Evolutionary conservation across 768 basidiomycete genomes (phyloP).

Genomic region (Brasilioporus rufonigricans): DNA sequence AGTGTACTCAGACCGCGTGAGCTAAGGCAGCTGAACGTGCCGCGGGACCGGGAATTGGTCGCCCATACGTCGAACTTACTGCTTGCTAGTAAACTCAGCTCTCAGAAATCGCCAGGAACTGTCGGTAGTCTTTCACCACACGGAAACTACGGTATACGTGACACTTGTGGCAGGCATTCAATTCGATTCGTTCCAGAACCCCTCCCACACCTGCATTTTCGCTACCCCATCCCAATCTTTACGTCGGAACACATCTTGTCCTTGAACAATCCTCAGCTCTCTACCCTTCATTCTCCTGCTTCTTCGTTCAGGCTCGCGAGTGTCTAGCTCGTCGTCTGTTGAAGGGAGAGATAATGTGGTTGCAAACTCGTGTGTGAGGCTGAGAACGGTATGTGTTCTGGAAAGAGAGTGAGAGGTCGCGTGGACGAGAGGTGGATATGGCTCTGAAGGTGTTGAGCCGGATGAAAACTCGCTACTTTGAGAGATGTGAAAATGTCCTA

Average conservation of each 20-base stretch:
- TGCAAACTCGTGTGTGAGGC: conserved; percentile 57
- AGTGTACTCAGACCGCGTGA: too few relatives aligned
- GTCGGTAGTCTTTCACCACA: too few relatives aligned
- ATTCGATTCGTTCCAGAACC: conserved; percentile 30
- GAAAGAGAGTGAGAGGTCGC: conserved; percentile 69
- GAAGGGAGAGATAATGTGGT: conserved; percentile 46
- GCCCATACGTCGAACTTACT: too few relatives aligned
- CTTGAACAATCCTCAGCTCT: conserved; percentile 82
- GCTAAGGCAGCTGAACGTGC: too few relatives aligned
- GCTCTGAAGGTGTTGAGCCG: conserved; percentile 5
- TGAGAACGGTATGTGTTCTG: conserved; percentile 72
- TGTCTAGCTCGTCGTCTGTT: conserved; percentile 80
- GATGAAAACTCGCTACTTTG: background rate
- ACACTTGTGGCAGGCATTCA: background rate
- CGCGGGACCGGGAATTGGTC: too few relatives aligned
- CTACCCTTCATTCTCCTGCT: conserved; percentile 76
- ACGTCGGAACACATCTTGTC: conserved; percentile 63
- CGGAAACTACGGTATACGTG: too few relatives aligned
- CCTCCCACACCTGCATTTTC: conserved; percentile 33
- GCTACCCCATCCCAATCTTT: conserved; percentile 33
- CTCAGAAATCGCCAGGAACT: too few relatives aligned
- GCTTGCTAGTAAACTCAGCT: too few relatives aligned
- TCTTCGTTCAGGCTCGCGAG: conserved; percentile 56
- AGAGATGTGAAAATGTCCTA: conserved; percentile 66
- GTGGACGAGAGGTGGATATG: conserved; percentile 13